Conservation (phyloP, 805 yeast species). For the Saitoella complicata region DNA sequence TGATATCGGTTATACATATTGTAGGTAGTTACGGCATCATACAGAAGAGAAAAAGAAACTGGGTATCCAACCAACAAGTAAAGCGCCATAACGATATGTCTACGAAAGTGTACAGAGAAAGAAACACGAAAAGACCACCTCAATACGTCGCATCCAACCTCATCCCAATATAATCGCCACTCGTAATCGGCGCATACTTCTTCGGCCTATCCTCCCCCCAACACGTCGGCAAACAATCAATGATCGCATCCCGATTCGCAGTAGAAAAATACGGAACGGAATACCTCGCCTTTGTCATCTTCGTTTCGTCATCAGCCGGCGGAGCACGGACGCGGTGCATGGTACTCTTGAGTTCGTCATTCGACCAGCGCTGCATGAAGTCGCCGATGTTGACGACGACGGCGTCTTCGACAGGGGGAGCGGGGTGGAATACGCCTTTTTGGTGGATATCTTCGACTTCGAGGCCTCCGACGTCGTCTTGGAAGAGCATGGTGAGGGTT, state of each 20-base stretch:
- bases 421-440: slow-evolving; percentile 14
- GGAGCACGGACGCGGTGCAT: slow-evolving; percentile 21
- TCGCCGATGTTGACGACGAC: slow-evolving; percentile 27
- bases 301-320: slow-evolving; percentile 13
- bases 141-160: too few relatives aligned
- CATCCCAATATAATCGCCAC: slow-evolving; percentile 14
- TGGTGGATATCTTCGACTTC: slow-evolving; percentile 24
- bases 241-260: slow-evolving; percentile 15
- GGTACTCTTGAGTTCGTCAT: slow-evolving; percentile 23
- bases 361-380: slow-evolving; percentile 24
- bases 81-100: too few relatives aligned
- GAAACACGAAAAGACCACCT: too few relatives aligned
- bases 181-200: slow-evolving; percentile 18
- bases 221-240: slow-evolving; percentile 1
- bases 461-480: slow-evolving; percentile 25
- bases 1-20: too few relatives aligned
- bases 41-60: too few relatives aligned
- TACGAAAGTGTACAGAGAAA: too few relatives aligned
- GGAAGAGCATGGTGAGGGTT: slow-evolving; percentile 22
- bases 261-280: slow-evolving; percentile 18
- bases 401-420: slow-evolving; percentile 18
- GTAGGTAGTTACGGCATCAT: too few relatives aligned
- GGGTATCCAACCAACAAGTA: too few relatives aligned
- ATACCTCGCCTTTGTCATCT: slow-evolving; percentile 14
- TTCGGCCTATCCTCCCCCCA: slow-evolving; percentile 15